Conservation (phyloP, 1,284 basidiomycete species). For the Tylopilus sp. region DNA sequence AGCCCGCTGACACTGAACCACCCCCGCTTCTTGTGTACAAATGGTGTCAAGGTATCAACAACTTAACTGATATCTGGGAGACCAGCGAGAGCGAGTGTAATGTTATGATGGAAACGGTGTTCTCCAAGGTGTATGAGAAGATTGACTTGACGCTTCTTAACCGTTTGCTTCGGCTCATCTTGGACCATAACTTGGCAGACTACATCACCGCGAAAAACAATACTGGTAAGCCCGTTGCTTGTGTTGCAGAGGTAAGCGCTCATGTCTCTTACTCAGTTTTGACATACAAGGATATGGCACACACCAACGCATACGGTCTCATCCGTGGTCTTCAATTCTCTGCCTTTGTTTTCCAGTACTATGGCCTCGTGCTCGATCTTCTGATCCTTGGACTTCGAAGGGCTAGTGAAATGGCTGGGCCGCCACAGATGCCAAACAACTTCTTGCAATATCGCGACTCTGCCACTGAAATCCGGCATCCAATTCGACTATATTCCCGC, state of each 20-base stretch:
- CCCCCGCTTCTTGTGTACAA: conserved; percentile 96
- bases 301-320: conserved; percentile 88
- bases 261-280: conserved; percentile 45
- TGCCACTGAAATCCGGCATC: conserved; percentile 89
- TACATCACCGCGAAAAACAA: conserved; percentile 99
- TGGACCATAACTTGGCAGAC: conserved; percentile 96
- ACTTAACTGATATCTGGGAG: conserved; percentile 94
- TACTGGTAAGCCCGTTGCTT: conserved; percentile 46
- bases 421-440: conserved; percentile 92
- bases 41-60: conserved; percentile 94
- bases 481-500: conserved; percentile 91
- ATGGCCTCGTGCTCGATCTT: conserved; percentile 86
- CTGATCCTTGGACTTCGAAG: conserved; percentile 92
- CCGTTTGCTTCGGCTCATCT: conserved; percentile 86
- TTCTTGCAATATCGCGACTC: conserved; percentile 95
- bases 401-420: conserved; percentile 95
- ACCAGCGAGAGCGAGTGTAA: conserved; percentile 94
- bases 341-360: conserved; percentile 97
- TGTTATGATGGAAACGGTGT: conserved; percentile 95
- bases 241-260: neutral
- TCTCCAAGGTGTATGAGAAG: conserved; percentile 97
- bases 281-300: conserved; percentile 94
- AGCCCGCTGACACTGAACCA: conserved; percentile 94
- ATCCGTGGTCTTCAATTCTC: conserved; percentile 96
- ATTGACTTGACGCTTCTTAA: conserved; percentile 93